Evolutionary conservation across 73 alveolate genomes (phyloP).

Genomic region (Paramecium pentaurelia): DNA sequence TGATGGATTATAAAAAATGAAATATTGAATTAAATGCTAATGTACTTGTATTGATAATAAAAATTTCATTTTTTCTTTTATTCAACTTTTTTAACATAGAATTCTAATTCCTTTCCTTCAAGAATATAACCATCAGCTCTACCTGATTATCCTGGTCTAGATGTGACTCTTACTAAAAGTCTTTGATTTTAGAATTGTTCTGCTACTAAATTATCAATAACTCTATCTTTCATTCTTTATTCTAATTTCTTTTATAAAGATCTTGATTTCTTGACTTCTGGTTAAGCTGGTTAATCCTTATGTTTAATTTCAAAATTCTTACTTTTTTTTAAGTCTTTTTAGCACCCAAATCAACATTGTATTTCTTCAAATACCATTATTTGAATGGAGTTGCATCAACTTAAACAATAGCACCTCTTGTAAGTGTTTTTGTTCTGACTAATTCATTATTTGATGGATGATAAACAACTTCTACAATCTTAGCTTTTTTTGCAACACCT

Average conservation of each 20-base stretch:
- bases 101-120: conserved; percentile 96
- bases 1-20: conserved; percentile 3
- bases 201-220: conserved; percentile 72
- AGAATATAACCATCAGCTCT: conserved; percentile 98
- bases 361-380: conserved; percentile 86
- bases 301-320: neutral
- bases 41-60: neutral
- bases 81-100: conserved; percentile 87
- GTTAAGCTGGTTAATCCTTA: conserved; percentile 61
- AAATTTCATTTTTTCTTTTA: conserved; percentile 47
- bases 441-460: conserved; percentile 98
- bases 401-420: conserved; percentile 90
- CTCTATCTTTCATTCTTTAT: conserved; percentile 67
- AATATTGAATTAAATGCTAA: neutral
- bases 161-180: conserved; percentile 92
- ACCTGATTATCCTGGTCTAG: conserved; percentile 99
- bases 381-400: conserved; percentile 97
- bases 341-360: conserved; percentile 81
- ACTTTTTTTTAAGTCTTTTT: conserved; percentile 64
- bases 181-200: conserved; percentile 87
- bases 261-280: conserved; percentile 70
- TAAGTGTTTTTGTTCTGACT: conserved; percentile 97
- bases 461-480: conserved; percentile 93
- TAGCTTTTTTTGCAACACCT: conserved; percentile 66
- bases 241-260: conserved; percentile 73